Evolutionary conservation across 116 monocot genomes (phyloP), one percentile per base, ranked within the genome.

Genomic region (Cymodocea nodosa): DNA sequence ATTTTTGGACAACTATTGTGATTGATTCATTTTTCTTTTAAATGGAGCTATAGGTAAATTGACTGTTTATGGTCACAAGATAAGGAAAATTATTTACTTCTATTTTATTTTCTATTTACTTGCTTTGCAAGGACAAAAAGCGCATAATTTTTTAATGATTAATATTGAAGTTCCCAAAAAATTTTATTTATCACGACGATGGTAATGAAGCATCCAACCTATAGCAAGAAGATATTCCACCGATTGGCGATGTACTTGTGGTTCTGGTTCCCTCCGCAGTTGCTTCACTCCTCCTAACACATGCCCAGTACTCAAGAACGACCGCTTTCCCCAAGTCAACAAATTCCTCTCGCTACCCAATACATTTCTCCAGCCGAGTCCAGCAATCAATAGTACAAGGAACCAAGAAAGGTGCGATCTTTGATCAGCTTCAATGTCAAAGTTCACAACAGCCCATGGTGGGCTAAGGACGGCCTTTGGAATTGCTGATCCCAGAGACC

Each of bases 351-450:
- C 5, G 1, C 14, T 57, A 24, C 57, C 9, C 57, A 23, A 57
- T 15, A 57, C 24, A 10, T 57, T 57, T 14, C 24, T 24, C 23
- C 22, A 23, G 20, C 24, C 0, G 4, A 57, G 24, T 12, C 5
- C 23, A 57, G 57, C 19, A 57, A 24, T 25, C 24, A 23, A 56
- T 5, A 2, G 22, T 12, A n/a, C 10, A 56, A 56, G 3, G 2
- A 56, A 11, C 11, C 1, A 56, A 56, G 4, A 56, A 56, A 22
- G n/a, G 9, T 56, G 23, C 56, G 22, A 56, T 10, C 37, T 57
- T 57, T 22, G 57, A 57, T 57, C 60, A 34, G 37, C 37, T 39
- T 25, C 71, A 69, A 92, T 92, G 92, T 85, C 83, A 35, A 87
- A 74, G 66, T 10, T 86, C 69, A 65, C 82, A 48, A 65, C 82